Conservation (phyloP, 768 basidiomycete species). For the Exidia glandulosa region DNA sequence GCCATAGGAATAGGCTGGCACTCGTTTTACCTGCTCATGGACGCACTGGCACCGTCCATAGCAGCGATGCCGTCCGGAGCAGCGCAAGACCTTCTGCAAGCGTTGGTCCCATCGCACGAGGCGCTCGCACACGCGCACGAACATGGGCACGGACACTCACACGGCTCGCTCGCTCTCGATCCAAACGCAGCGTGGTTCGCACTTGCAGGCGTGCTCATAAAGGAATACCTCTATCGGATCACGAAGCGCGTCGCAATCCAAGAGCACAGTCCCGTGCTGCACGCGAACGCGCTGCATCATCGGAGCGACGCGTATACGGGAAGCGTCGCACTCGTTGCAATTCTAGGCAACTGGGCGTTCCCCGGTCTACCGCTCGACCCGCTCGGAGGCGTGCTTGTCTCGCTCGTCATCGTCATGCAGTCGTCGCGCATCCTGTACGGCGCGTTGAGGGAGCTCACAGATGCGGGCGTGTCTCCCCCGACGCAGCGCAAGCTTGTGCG, state of each 20-base stretch:
- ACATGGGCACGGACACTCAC: slow-evolving; percentile 37
- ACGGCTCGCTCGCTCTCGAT: slow-evolving; percentile 47
- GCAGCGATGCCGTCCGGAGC: slow-evolving; percentile 53
- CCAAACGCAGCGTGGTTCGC: slow-evolving; percentile 98
- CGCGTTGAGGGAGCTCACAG: slow-evolving; percentile 73
- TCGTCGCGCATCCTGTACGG: slow-evolving; percentile 54
- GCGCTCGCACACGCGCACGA: slow-evolving; percentile 26
- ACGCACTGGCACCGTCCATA: slow-evolving; percentile 57
- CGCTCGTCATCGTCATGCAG: slow-evolving; percentile 76
- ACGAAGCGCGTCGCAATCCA: slow-evolving; percentile 86
- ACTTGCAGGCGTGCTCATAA: slow-evolving; percentile 60
- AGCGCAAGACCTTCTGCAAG: slow-evolving; percentile 49
- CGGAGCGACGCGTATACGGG: slow-evolving; percentile 96
- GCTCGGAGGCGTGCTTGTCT: slow-evolving; percentile 87
- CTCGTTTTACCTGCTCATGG: slow-evolving; percentile 73
- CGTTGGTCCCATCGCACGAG: slow-evolving; percentile 16
- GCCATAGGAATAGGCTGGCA: slow-evolving; percentile 52
- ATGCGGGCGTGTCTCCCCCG: slow-evolving; percentile 58
- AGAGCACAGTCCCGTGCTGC: slow-evolving; percentile 81
- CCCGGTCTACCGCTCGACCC: slow-evolving; percentile 87
- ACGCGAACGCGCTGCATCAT: slow-evolving; percentile 96
- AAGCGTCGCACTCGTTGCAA: slow-evolving; percentile 81
- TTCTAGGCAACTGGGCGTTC: slow-evolving; percentile 79
- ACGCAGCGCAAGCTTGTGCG: slow-evolving; percentile 43
- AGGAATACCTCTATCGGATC: slow-evolving; percentile 88